Evolutionary conservation across 257 asterid species (phyloP).

Genomic region (Rhazya stricta): DNA sequence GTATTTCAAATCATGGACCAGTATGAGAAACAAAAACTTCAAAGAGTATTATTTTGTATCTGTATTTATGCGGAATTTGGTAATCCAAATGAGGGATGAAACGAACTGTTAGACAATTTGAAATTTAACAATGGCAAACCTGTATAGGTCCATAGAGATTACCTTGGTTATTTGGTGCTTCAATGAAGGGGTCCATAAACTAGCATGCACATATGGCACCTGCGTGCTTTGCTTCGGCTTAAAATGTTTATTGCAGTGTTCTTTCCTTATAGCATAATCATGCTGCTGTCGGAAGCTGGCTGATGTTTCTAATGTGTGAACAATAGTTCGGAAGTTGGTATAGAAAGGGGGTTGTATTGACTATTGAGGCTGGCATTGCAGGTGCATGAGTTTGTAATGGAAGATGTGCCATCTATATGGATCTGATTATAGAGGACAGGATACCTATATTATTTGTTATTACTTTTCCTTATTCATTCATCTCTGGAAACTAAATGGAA

Average conservation of each 20-base stretch:
- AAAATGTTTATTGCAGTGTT: conserved; percentile 10
- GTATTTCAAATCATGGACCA: conserved; percentile 18
- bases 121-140: conserved; percentile 18
- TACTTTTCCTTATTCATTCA: not conserved
- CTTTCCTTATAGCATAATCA: conserved; percentile 13
- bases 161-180: conserved; percentile 16
- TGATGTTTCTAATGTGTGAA: conserved; percentile 18
- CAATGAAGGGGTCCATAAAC: conserved; percentile 7
- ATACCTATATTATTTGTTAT: conserved; percentile 13
- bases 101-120: conserved; percentile 14
- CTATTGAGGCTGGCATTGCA: conserved; percentile 14
- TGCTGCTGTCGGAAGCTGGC: conserved; percentile 14
- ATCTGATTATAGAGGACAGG: conserved; percentile 12
- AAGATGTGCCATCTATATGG: conserved; percentile 15
- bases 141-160: conserved; percentile 17
- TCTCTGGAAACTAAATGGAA: not conserved
- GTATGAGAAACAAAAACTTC: conserved; percentile 8
- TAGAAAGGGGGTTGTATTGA: conserved; percentile 21
- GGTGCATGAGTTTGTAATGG: conserved; percentile 20
- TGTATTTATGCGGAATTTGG: conserved; percentile 18
- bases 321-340: conserved; percentile 10
- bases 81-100: conserved; percentile 16
- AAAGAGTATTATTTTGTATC: not conserved
- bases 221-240: conserved; percentile 17
- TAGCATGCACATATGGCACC: conserved; percentile 7